These are phyloP conservation scores for Suhomyces bokatorum DNA, from an alignment of 1,139 yeast species.

Conservation along the genomic window DNA sequence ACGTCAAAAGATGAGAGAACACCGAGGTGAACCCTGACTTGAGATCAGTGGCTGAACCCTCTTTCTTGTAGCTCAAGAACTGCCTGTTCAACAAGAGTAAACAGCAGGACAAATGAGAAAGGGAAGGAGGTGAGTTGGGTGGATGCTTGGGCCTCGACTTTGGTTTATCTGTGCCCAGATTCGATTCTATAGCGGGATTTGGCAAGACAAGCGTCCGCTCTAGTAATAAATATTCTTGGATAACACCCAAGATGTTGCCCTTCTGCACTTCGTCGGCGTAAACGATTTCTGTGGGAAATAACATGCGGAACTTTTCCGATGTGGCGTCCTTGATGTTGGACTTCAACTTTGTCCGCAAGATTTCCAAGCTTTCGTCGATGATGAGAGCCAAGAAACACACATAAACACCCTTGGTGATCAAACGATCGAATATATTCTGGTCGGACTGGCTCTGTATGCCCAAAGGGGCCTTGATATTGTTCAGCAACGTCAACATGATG, in stretches of 20 bases:
- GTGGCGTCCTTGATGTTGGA: constrained; percentile 15
- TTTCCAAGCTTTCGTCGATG: constrained; percentile 34
- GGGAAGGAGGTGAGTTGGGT: constrained; percentile 17
- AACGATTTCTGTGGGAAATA: constrained; percentile 31
- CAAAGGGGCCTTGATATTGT: constrained; percentile 6
- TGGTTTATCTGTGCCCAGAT: background rate
- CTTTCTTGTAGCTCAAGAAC: constrained; percentile 20
- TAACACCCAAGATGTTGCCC: constrained; percentile 16
- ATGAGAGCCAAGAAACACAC: constrained; percentile 34
- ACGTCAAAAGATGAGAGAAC: constrained; percentile 20
- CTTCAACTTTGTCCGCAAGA: constrained; percentile 21
- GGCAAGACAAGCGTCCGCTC: constrained; percentile 2
- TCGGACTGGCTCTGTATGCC: constrained; percentile 12
- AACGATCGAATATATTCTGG: constrained; percentile 15
- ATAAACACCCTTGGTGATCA: constrained; percentile 30
- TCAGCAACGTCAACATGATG: constrained; percentile 15
- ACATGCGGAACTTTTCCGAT: constrained; percentile 18
- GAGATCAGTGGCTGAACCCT: constrained; percentile 16
- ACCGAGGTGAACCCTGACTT: constrained; percentile 21
- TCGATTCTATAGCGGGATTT: background rate
- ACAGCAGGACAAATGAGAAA: constrained; percentile 27
- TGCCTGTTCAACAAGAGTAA: constrained; percentile 28
- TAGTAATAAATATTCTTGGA: constrained; percentile 20
- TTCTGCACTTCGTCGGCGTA: constrained; percentile 22
- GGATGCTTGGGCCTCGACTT: background rate